Percentiles rank a stretch among this genome's conserved stretches.
Evolutionary conservation across 2,329 filamentous ascomycete species (phyloP).

Genomic region (Nannizziopsis barbatae): DNA sequence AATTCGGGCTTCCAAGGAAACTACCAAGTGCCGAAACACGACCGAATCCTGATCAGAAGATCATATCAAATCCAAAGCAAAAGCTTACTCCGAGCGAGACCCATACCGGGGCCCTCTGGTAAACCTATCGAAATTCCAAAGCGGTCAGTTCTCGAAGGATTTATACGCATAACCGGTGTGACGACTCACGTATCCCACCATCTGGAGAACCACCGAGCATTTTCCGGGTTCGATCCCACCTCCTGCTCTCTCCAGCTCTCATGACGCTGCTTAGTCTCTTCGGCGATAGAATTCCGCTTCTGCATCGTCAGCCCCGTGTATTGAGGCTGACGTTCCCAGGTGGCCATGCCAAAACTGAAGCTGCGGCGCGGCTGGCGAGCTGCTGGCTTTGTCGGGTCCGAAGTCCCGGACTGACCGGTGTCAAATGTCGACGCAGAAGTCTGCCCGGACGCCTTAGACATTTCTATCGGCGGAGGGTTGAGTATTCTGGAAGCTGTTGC

Average conservation of each 20-base stretch:
- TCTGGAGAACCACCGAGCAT: constrained; percentile 28
- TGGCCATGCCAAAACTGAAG: constrained; percentile 2
- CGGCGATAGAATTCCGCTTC: constrained; percentile 35
- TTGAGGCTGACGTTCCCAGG: constrained; percentile 4
- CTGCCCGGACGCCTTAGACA: neutral
- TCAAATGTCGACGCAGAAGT: neutral
- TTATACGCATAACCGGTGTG: constrained; percentile 3
- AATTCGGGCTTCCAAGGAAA: no score
- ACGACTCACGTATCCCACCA: constrained; percentile 31
- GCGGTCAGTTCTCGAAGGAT: neutral
- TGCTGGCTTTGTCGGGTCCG: neutral
- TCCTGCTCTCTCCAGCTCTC: constrained; percentile 38
- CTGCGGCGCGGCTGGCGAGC: neutral
- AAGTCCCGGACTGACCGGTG: neutral
- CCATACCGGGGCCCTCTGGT: constrained; percentile 3
- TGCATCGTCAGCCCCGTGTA: constrained; percentile 34
- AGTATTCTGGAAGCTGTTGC: constrained; percentile 19
- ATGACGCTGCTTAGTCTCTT: constrained; percentile 26
- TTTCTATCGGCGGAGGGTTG: constrained; percentile 18
- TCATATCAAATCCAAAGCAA: neutral
- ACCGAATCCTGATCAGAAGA: neutral
- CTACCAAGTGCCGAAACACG: no score
- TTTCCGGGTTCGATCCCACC: constrained; percentile 17
- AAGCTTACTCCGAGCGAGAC: constrained; percentile 2
- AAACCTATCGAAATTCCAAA: constrained; percentile 5